These are phyloP conservation scores for Ramichloridium luteum DNA, from an alignment of 2,329 filamentous ascomycete genomes.

Conservation along the genomic window DNA sequence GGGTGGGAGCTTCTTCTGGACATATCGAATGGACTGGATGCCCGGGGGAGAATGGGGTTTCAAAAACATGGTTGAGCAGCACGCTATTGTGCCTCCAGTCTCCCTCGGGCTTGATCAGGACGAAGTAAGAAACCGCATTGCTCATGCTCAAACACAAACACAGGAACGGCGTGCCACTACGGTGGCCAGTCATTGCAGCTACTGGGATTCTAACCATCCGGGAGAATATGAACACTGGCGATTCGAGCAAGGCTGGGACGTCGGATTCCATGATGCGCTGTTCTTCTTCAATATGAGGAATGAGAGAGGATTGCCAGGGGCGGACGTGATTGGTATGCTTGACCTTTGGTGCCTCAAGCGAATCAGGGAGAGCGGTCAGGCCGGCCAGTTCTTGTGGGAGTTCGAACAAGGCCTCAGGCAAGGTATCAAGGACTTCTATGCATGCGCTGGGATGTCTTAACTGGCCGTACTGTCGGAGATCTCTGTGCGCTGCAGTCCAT, in stretches of 20 bases:
- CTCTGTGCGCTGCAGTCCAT: too few species aligned
- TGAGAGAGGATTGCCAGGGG: conserved; percentile 26
- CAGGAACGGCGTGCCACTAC: conserved; percentile 27
- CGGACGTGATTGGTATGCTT: conserved; percentile 44
- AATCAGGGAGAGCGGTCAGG: conserved; percentile 38
- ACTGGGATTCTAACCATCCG: conserved; percentile 37
- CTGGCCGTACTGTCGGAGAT: too few species aligned
- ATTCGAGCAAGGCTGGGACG: conserved; percentile 43
- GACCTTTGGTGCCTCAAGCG: conserved; percentile 49
- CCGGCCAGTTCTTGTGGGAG: conserved; percentile 38
- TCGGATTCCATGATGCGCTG: conserved; percentile 44
- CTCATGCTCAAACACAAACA: conserved; percentile 30
- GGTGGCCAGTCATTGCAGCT: conserved; percentile 34
- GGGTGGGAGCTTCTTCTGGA: conserved; percentile 48
- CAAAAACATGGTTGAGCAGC: conserved; percentile 37
- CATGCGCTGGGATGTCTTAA: conserved; percentile 21
- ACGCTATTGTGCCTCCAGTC: conserved; percentile 31
- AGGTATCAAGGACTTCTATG: conserved; percentile 33
- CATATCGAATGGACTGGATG: conserved; percentile 50
- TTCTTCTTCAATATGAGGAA: conserved; percentile 37
- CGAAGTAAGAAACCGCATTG: conserved; percentile 28
- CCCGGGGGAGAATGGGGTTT: conserved; percentile 52
- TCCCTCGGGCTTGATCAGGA: conserved; percentile 26
- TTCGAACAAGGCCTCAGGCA: conserved; percentile 39
- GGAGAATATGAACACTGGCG: conserved; percentile 40